A percentile compares a stretch with the other conserved stretches of the same genome.
Evolutionary conservation across 163 green algal species (phyloP).

Genomic region (Chlorella variabilis): DNA sequence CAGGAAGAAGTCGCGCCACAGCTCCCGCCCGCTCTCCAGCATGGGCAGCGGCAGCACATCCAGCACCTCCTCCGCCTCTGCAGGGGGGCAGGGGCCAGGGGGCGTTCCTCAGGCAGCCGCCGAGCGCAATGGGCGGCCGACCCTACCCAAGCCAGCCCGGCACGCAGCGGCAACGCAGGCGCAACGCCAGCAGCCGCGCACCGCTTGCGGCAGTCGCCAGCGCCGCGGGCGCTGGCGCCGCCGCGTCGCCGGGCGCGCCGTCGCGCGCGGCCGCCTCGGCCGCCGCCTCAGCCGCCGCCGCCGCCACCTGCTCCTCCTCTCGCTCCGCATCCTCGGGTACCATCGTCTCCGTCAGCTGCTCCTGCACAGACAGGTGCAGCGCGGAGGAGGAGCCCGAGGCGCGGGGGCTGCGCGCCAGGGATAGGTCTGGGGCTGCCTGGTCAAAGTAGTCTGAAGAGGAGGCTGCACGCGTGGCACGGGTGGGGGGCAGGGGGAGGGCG

Average conservation of each 20-base stretch:
- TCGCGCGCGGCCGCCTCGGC: background rate
- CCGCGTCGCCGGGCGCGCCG: background rate
- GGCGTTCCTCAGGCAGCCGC: too few species aligned
- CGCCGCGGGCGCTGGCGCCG: too few species aligned
- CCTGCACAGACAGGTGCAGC: background rate
- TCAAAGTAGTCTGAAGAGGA: too few species aligned
- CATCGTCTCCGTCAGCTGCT: slow-evolving; percentile 7
- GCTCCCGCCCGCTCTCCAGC: slow-evolving; percentile 13
- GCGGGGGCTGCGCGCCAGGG: background rate
- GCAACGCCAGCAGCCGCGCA: too few species aligned
- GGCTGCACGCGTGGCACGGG: too few species aligned
- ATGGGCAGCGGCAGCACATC: background rate
- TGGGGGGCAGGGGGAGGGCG: too few species aligned
- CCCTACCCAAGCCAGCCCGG: too few species aligned
- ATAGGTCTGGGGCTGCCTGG: too few species aligned
- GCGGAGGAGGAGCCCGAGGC: background rate
- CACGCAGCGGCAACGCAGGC: too few species aligned
- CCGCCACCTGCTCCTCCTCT: background rate
- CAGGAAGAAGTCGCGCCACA: slow-evolving; percentile 43
- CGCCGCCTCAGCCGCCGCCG: background rate
- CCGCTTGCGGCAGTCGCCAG: background rate
- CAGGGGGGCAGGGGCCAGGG: too few species aligned
- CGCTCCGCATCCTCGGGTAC: slow-evolving; percentile 20
- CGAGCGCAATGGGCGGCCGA: too few species aligned
- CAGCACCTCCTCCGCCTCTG: background rate